Percentiles rank a stretch among this genome's conserved stretches.
Conservation (phyloP, 2,329 filamentous ascomycete genomes). For the Colletotrichum magnum region DNA sequence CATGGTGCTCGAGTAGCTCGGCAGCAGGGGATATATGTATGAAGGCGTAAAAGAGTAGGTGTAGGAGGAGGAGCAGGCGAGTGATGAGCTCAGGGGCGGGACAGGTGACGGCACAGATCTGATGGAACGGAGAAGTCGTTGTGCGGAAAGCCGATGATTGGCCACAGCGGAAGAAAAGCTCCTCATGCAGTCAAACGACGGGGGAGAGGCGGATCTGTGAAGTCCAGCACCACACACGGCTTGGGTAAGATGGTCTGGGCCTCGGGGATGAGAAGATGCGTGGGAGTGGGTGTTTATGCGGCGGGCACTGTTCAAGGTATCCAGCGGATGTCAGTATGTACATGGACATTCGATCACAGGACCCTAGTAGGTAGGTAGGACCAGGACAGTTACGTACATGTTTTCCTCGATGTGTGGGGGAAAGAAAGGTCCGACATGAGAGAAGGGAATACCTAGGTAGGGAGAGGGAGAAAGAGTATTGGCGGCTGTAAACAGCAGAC, state of each 20-base stretch:
- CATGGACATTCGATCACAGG: not conserved
- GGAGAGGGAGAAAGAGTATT: not conserved
- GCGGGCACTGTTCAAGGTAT: constrained; percentile 9
- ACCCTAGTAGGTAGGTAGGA: not conserved
- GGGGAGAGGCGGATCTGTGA: constrained; percentile 21
- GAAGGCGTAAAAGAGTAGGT: not conserved
- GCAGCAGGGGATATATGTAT: not conserved
- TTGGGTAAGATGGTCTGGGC: not conserved
- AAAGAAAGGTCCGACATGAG: not conserved
- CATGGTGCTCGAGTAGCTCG: constrained; percentile 19
- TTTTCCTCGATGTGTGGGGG: not conserved
- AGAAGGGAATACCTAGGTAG: not conserved
- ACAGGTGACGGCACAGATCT: constrained; percentile 24
- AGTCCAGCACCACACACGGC: not conserved
- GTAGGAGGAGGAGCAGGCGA: not conserved
- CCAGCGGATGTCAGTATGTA: constrained; percentile 8
- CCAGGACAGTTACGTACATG: not conserved
- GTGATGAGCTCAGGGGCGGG: constrained; percentile 29
- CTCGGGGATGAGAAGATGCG: constrained; percentile 14
- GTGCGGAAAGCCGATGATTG: constrained; percentile 21
- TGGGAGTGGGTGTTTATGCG: not conserved
- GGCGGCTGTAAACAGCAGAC: not conserved
- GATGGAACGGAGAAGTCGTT: constrained; percentile 6
- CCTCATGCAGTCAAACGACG: constrained; percentile 36
- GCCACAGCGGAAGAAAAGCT: constrained; percentile 39